These are phyloP conservation scores for Botryotinia convoluta DNA, from an alignment of 2,329 filamentous ascomycete species.

Conservation along the genomic window DNA sequence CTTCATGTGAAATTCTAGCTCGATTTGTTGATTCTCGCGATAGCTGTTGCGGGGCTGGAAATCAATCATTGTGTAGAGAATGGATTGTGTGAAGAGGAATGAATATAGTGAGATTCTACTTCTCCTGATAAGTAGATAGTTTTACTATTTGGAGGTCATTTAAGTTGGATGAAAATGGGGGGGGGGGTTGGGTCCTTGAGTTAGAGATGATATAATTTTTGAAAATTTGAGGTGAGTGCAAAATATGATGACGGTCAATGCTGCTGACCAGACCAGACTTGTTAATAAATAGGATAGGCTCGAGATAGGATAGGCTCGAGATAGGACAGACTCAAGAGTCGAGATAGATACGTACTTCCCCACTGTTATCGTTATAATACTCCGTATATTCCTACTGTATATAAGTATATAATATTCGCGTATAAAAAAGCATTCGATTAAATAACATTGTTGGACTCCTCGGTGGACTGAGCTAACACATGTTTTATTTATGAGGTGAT, in stretches of 20 bases:
- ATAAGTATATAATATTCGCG: neutral
- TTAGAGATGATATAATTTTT: neutral
- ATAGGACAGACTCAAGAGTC: too few species aligned
- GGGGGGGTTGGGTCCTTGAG: neutral
- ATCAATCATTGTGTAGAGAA: neutral
- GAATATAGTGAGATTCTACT: neutral
- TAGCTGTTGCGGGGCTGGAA: too few species aligned
- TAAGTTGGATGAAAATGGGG: neutral
- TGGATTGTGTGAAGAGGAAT: neutral
- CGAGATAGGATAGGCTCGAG: too few species aligned
- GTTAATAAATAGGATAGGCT: too few species aligned
- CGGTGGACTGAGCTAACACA: neutral
- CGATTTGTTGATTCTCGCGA: neutral
- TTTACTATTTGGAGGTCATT: neutral
- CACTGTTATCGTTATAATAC: neutral
- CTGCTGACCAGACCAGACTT: too few species aligned
- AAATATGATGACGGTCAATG: neutral
- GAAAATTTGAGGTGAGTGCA: neutral
- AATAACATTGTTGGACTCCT: neutral
- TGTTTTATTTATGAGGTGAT: slow-evolving; percentile 7
- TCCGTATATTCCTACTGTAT: neutral
- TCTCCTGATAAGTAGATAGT: neutral
- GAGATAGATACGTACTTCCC: neutral
- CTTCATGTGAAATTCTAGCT: slow-evolving; percentile 23
- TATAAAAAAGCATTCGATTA: neutral